Conservation (phyloP, 2,329 filamentous ascomycete species). For the Colletotrichum endophyticum region DNA sequence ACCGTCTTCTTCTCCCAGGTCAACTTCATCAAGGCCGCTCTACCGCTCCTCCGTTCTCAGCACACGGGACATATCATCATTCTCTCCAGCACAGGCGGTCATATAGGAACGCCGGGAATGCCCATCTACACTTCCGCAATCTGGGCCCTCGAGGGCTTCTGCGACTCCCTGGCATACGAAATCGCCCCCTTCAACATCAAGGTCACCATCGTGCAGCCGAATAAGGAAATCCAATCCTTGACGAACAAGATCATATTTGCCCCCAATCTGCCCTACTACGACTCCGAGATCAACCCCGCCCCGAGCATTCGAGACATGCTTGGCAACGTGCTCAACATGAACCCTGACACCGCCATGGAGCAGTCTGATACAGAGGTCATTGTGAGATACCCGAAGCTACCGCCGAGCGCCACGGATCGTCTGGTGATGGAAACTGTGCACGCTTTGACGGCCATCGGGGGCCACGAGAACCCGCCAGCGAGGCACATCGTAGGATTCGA, state of each 20-base stretch:
- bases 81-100: constrained; percentile 87
- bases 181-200: constrained; percentile 97
- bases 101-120: constrained; percentile 91
- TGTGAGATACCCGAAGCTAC: constrained; percentile 77
- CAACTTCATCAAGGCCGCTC: constrained; percentile 89
- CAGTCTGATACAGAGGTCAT: constrained; percentile 47
- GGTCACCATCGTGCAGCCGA: constrained; percentile 93
- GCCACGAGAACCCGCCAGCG: constrained; percentile 93
- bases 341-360: constrained; percentile 67
- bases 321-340: constrained; percentile 75
- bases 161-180: constrained; percentile 94
- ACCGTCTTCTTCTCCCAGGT: constrained; percentile 94
- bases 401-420: constrained; percentile 69
- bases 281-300: constrained; percentile 73
- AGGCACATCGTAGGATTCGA: constrained; percentile 93
- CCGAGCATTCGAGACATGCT: constrained; percentile 86
- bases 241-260: constrained; percentile 88
- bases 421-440: constrained; percentile 90
- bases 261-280: constrained; percentile 72
- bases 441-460: constrained; percentile 88
- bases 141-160: constrained; percentile 95
- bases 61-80: constrained; percentile 90
- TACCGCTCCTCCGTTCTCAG: constrained; percentile 80
- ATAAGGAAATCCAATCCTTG: constrained; percentile 87
- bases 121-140: constrained; percentile 90